A percentile compares a stretch with the other conserved stretches of the same genome.
These are phyloP conservation scores for Mycena epipterygia DNA, from an alignment of 768 basidiomycete species.

Conservation along the genomic window DNA sequence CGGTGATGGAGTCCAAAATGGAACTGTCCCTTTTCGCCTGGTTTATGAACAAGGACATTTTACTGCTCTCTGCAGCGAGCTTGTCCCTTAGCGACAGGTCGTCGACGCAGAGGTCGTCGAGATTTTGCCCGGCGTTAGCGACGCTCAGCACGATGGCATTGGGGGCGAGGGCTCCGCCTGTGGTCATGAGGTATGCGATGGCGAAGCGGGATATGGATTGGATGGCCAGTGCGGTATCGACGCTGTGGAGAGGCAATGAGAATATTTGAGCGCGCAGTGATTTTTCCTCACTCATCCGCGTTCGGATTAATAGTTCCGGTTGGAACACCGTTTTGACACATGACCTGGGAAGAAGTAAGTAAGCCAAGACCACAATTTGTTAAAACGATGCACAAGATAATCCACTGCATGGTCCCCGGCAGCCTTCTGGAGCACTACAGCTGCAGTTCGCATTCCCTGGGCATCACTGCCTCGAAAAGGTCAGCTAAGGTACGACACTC, in stretches of 20 bases:
- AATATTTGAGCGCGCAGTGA: neutral
- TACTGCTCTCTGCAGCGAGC: neutral
- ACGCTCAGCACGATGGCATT: conserved; percentile 3
- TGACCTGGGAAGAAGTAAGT: neutral
- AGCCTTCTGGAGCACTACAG: neutral
- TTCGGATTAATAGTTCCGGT: neutral
- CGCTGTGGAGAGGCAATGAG: neutral
- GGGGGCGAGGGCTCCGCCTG: conserved; percentile 1
- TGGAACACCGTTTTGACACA: conserved; percentile 2
- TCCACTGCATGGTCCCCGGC: neutral
- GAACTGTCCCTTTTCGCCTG: conserved; percentile 1
- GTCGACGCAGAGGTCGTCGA: conserved; percentile 5
- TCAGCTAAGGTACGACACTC: too few relatives aligned
- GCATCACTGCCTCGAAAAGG: neutral
- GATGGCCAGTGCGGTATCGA: neutral
- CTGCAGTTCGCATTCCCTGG: conserved; percentile 13
- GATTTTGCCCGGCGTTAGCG: neutral
- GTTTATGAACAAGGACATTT: neutral
- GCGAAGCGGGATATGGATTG: conserved; percentile 18
- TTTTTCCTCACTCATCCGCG: neutral
- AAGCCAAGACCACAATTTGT: too few relatives aligned
- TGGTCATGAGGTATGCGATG: conserved; percentile 9
- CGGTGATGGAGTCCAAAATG: neutral
- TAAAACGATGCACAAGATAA: neutral
- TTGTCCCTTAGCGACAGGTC: neutral